Evolutionary conservation across 192 early-diverging fungal species (phyloP).

Genomic region (Geranomyces michiganensis): DNA sequence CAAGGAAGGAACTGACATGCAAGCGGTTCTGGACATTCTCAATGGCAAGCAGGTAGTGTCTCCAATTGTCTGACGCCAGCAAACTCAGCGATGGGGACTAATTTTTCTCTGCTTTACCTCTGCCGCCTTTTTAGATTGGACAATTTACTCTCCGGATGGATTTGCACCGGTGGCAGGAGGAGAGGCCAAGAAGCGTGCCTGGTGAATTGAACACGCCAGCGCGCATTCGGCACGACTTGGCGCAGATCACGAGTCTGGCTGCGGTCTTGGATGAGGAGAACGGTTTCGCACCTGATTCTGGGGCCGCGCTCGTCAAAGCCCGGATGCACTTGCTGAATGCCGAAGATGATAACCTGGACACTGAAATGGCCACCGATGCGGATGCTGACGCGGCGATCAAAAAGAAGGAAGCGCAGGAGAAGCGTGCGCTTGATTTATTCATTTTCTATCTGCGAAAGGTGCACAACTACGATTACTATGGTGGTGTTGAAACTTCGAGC

Average conservation of each 20-base stretch:
- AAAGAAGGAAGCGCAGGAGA: slow-evolving; percentile 20
- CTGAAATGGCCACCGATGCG: not conserved
- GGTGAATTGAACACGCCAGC: slow-evolving; percentile 69
- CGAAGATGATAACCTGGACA: too few species aligned
- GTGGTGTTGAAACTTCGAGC: slow-evolving; percentile 73
- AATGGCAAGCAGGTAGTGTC: slow-evolving; percentile 36
- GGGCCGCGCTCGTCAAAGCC: slow-evolving; percentile 26
- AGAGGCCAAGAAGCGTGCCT: slow-evolving; percentile 64
- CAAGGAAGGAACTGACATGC: slow-evolving; percentile 79
- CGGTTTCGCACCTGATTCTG: slow-evolving; percentile 32
- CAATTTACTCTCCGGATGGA: slow-evolving; percentile 61
- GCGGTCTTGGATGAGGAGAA: slow-evolving; percentile 61
- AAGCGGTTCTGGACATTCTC: slow-evolving; percentile 63
- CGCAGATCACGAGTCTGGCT: slow-evolving; percentile 60
- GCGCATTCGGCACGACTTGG: slow-evolving; percentile 75
- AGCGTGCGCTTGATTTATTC: slow-evolving; percentile 71
- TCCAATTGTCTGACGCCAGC: too few species aligned
- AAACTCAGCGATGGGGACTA: too few species aligned
- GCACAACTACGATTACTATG: slow-evolving; percentile 95
- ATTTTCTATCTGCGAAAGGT: slow-evolving; percentile 87
- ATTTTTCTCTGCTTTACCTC: too few species aligned
- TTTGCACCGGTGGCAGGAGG: slow-evolving; percentile 46
- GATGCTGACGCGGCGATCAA: slow-evolving; percentile 8
- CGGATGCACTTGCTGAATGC: not conserved
- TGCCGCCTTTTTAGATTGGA: slow-evolving; percentile 65